Conservation (phyloP, 108 stramenopile species). For the Tribonema minus region DNA sequence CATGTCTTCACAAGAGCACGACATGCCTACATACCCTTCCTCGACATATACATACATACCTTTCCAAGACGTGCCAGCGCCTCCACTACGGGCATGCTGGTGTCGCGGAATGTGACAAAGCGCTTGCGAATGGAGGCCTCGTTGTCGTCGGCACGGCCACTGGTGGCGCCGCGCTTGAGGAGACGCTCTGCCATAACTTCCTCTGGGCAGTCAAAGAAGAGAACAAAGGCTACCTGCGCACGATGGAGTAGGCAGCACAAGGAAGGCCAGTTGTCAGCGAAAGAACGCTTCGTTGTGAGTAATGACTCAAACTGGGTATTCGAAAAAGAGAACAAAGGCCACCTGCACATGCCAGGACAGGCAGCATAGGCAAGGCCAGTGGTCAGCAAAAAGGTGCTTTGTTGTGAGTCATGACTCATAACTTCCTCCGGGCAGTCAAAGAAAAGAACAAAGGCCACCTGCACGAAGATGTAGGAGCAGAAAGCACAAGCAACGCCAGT, state of each 20-base stretch:
- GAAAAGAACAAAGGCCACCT: constrained; percentile 9
- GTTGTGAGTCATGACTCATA: not conserved
- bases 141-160: constrained; percentile 58
- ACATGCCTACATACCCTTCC: too few species aligned
- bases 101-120: constrained; percentile 15
- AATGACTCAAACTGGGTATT: not conserved
- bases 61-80: not conserved
- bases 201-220: constrained; percentile 29
- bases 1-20: too few species aligned
- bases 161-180: constrained; percentile 53
- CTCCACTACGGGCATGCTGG: constrained; percentile 6
- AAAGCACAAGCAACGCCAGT: not conserved
- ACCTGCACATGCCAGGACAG: not conserved
- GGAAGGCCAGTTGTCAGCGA: not conserved
- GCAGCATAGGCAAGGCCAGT: not conserved
- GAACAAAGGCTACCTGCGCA: constrained; percentile 3
- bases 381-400: not conserved
- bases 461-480: not conserved
- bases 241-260: not conserved
- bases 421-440: not conserved
- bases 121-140: constrained; percentile 52
- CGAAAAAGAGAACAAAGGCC: not conserved
- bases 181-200: constrained; percentile 53
- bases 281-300: not conserved
- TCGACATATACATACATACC: too few species aligned